Conservation (phyloP, 2,329 filamentous ascomycete genomes). For the Fusarium nisikadoi region DNA sequence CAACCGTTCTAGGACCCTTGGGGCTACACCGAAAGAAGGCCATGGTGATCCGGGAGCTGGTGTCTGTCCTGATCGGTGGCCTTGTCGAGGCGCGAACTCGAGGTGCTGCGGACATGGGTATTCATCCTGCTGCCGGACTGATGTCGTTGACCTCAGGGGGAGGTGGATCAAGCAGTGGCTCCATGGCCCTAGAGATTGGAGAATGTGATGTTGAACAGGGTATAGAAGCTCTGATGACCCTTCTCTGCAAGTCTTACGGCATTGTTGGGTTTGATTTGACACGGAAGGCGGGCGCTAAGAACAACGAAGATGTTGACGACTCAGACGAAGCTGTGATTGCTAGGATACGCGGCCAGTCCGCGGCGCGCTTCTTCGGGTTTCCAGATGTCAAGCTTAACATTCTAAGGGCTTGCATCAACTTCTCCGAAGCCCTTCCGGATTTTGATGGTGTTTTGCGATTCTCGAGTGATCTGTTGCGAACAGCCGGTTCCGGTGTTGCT, state of each 20-base stretch:
- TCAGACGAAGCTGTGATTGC: slow-evolving; percentile 64
- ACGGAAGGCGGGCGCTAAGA: slow-evolving; percentile 40
- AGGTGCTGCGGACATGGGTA: slow-evolving; percentile 93
- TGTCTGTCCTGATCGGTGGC: slow-evolving; percentile 83
- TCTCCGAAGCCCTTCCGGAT: slow-evolving; percentile 93
- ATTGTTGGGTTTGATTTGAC: slow-evolving; percentile 63
- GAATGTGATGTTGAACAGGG: slow-evolving; percentile 74
- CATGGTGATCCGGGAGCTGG: slow-evolving; percentile 85
- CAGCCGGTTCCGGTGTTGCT: slow-evolving; percentile 82
- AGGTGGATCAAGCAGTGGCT: slow-evolving; percentile 60
- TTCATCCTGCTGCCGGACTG: slow-evolving; percentile 91
- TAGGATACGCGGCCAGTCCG: slow-evolving; percentile 69
- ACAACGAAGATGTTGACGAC: slow-evolving; percentile 51
- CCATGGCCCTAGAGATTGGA: slow-evolving; percentile 68
- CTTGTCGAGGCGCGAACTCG: slow-evolving; percentile 91
- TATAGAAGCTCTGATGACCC: slow-evolving; percentile 70
- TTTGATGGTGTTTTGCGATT: slow-evolving; percentile 90
- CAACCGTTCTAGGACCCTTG: slow-evolving; percentile 82
- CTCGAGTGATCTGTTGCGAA: slow-evolving; percentile 84
- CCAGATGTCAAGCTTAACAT: slow-evolving; percentile 85
- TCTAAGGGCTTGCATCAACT: slow-evolving; percentile 87
- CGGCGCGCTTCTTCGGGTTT: slow-evolving; percentile 77
- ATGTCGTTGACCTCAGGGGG: slow-evolving; percentile 72
- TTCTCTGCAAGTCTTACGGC: slow-evolving; percentile 72
- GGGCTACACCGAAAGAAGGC: slow-evolving; percentile 90